Conservation (phyloP, 176 grass and related monocot species). For the Panicum miliaceum region DNA sequence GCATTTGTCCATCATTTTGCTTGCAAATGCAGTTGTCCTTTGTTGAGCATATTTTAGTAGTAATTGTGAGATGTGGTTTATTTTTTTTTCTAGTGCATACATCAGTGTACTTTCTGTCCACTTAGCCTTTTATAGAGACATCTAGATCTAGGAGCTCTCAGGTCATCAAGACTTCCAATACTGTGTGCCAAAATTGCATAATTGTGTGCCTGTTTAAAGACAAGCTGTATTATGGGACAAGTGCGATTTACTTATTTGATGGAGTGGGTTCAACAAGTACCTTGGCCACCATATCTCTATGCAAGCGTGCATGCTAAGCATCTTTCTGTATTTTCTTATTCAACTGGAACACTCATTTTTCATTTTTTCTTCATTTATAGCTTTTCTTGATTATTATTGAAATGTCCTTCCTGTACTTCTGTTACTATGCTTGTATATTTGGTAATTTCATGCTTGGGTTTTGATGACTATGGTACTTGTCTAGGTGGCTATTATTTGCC, state of each 20-base stretch:
- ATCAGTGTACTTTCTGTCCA: neutral
- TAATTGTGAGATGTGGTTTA: neutral
- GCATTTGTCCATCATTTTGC: slow-evolving; percentile 25
- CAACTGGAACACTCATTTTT: neutral
- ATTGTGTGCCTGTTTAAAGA: neutral
- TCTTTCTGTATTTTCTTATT: neutral
- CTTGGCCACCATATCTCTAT: neutral
- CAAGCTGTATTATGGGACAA: neutral
- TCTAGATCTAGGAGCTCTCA: slow-evolving; percentile 11
- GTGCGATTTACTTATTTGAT: neutral
- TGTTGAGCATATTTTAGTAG: slow-evolving; percentile 2
- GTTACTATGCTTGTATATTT: neutral
- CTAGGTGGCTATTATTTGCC: neutral
- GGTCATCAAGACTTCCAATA: neutral
- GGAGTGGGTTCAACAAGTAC: neutral
- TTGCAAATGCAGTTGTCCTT: slow-evolving; percentile 25
- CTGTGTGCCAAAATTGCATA: neutral
- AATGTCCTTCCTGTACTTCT: neutral
- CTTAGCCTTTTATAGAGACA: slow-evolving; percentile 10
- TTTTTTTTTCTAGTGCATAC: neutral
- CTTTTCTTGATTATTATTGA: neutral
- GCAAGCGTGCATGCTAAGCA: neutral
- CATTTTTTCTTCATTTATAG: neutral
- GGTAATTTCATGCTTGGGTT: neutral
- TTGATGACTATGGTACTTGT: neutral